Percentiles rank a stretch among this genome's conserved stretches.
Evolutionary conservation across 371 early-diverging fungal species (phyloP).

Genomic region (Mucor racemosus): DNA sequence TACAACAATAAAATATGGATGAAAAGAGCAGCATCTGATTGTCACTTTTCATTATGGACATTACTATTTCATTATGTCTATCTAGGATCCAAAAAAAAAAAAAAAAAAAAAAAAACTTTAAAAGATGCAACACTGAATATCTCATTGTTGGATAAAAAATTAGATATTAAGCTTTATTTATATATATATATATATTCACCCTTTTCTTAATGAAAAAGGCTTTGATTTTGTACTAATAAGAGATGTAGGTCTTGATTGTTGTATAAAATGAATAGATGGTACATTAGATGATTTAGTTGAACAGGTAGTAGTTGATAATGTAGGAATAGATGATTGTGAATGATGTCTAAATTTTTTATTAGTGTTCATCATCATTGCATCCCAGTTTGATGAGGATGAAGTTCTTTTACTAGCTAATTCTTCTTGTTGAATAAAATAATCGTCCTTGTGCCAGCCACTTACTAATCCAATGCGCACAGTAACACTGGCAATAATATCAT

Average conservation of each 20-base stretch:
- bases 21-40: no score
- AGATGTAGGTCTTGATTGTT: conserved; percentile 1
- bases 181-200: neutral
- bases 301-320: conserved; percentile 23
- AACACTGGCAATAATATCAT: conserved; percentile 39
- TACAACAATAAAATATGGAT: no score
- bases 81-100: neutral
- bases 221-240: neutral
- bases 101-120: neutral
- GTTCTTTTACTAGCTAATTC: conserved; percentile 8
- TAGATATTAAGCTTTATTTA: conserved; percentile 1
- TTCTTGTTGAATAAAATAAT: neutral
- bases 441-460: conserved; percentile 45
- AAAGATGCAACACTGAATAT: no score
- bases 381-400: neutral
- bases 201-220: neutral
- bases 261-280: conserved; percentile 19
- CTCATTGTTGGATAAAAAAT: neutral
- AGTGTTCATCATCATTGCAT: conserved; percentile 1
- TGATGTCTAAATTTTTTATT: conserved; percentile 29
- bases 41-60: no score
- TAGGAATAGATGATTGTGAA: conserved; percentile 27
- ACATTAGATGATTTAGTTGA: conserved; percentile 13
- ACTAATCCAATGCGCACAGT: conserved; percentile 44
- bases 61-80: no score